These are phyloP conservation scores for Carex arenaria DNA, from an alignment of 202 grass and related monocot species.

Conservation along the genomic window DNA sequence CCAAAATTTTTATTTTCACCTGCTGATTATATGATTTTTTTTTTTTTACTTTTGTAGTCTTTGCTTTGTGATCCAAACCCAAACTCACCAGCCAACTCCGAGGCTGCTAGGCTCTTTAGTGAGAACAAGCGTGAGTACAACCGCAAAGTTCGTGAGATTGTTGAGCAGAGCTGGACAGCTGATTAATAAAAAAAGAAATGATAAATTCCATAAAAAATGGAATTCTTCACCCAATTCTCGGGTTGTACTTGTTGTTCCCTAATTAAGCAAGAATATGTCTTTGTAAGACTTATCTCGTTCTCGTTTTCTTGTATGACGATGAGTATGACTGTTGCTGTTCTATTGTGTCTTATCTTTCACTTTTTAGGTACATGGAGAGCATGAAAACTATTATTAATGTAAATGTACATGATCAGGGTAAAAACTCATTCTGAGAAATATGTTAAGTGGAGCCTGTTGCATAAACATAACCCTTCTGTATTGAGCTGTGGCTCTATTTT, in stretches of 20 bases:
- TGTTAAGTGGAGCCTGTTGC: neutral
- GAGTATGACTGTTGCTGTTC: neutral
- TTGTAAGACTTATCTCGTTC: conserved; percentile 18
- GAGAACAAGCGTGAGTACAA: conserved; percentile 96
- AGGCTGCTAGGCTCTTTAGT: conserved; percentile 73
- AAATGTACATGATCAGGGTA: conserved; percentile 16
- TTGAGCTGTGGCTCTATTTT: neutral
- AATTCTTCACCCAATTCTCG: conserved; percentile 6
- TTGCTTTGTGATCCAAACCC: conserved; percentile 86
- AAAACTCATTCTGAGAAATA: conserved; percentile 4
- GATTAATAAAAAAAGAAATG: conserved; percentile 38
- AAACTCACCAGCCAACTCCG: conserved; percentile 85
- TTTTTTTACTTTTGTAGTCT: conserved; percentile 46
- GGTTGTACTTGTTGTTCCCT: conserved; percentile 9
- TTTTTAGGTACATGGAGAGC: conserved; percentile 16
- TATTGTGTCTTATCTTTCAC: neutral
- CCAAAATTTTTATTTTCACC: neutral
- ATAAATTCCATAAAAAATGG: conserved; percentile 9
- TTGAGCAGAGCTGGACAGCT: conserved; percentile 93
- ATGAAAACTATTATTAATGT: conserved; percentile 9
- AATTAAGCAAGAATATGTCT: conserved; percentile 18
- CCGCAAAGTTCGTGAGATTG: conserved; percentile 74
- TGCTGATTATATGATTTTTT: neutral
- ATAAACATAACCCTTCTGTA: neutral
- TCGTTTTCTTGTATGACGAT: conserved; percentile 3